phyloP scores from a whole-genome alignment of 2,329 filamentous ascomycete genomes.

The Beauveria rudraprayagi region DNA sequence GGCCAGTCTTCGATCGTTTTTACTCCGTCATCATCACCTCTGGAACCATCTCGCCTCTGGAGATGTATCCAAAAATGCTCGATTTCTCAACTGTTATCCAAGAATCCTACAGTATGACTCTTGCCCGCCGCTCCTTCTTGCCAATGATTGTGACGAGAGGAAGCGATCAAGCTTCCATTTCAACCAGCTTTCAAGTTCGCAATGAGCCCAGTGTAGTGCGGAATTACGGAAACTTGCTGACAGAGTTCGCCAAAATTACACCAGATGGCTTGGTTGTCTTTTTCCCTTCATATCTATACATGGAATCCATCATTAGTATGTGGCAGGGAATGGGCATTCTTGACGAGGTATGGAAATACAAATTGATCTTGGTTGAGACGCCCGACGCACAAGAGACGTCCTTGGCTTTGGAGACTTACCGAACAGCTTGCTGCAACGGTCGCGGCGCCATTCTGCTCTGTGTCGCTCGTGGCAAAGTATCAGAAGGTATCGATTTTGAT shows the following conservation, averaged over 20 bases:
- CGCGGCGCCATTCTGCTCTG: conserved; percentile 88
- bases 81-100: conserved; percentile 88
- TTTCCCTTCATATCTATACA: conserved; percentile 97
- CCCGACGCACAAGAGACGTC: conserved; percentile 96
- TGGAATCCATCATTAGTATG: conserved; percentile 98
- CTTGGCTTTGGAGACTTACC: conserved; percentile 89
- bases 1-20: conserved; percentile 94
- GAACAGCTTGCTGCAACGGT: conserved; percentile 95
- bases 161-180: conserved; percentile 87
- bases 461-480: conserved; percentile 94
- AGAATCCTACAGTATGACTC: conserved; percentile 95
- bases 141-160: conserved; percentile 96
- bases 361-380: conserved; percentile 94
- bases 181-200: conserved; percentile 87
- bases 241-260: conserved; percentile 92
- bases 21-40: conserved; percentile 98
- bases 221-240: conserved; percentile 89
- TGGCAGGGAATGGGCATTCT: conserved; percentile 99
- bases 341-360: conserved; percentile 98
- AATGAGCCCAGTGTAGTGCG: conserved; percentile 95
- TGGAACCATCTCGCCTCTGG: conserved; percentile 89
- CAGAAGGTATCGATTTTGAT: conserved; percentile 97
- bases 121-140: conserved; percentile 88
- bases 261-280: conserved; percentile 98
- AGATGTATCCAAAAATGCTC: conserved; percentile 99